phyloP scores from a whole-genome alignment of 192 early-diverging fungal genomes.

The Chytriomyces confervae region DNA sequence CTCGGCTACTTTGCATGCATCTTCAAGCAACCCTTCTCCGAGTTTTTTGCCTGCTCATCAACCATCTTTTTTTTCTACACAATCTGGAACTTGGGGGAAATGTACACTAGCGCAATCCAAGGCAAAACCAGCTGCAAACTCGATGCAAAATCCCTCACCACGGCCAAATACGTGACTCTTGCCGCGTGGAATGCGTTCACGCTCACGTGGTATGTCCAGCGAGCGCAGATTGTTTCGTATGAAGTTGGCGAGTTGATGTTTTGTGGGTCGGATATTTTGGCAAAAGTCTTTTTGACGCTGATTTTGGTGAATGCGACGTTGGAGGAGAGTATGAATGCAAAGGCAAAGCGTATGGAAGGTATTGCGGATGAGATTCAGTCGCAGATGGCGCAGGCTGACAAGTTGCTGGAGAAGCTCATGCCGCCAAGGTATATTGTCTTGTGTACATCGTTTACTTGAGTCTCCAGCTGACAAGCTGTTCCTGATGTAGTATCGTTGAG shows the following conservation, averaged over 20 bases:
- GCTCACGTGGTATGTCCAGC: constrained; percentile 29
- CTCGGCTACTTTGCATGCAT: constrained; percentile 42
- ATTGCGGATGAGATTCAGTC: constrained; percentile 41
- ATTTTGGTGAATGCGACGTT: constrained; percentile 51
- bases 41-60: constrained; percentile 21
- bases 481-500: constrained; percentile 26
- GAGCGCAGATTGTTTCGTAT: constrained; percentile 34
- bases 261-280: constrained; percentile 40
- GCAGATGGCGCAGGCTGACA: constrained; percentile 41
- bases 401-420: constrained; percentile 41
- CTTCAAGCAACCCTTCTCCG: constrained; percentile 39
- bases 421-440: constrained; percentile 22
- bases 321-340: constrained; percentile 46
- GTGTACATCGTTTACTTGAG: too few species aligned
- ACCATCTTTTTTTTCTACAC: constrained; percentile 36
- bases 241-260: constrained; percentile 40
- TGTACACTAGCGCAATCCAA: constrained; percentile 38
- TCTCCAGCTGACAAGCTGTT: background rate
- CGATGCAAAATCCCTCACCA: constrained; percentile 25
- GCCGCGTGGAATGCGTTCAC: constrained; percentile 25
- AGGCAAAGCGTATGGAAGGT: constrained; percentile 35
- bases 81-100: constrained; percentile 26
- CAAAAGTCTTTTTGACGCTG: constrained; percentile 50
- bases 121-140: constrained; percentile 41
- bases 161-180: constrained; percentile 13